These are phyloP conservation scores for Zalaria sp. DNA, from an alignment of 2,329 filamentous ascomycete species.

Conservation along the genomic window DNA sequence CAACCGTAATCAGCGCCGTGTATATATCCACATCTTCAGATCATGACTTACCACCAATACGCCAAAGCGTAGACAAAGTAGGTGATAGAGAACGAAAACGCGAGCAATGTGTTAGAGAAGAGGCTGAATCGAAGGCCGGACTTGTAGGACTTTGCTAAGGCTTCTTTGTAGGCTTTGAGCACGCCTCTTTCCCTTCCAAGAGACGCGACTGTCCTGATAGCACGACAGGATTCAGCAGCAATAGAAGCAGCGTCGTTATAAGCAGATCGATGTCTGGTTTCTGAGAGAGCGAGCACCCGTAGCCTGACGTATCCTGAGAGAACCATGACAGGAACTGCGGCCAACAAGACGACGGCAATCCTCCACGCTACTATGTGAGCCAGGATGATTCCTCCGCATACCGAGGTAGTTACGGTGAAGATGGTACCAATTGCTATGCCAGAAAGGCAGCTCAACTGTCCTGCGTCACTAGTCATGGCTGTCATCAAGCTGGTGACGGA, in stretches of 20 bases:
- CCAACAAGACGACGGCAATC: slow-evolving; percentile 35
- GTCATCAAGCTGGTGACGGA: slow-evolving; percentile 31
- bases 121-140: slow-evolving; percentile 25
- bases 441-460: slow-evolving; percentile 32
- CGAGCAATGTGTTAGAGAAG: slow-evolving; percentile 26
- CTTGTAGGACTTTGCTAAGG: slow-evolving; percentile 25
- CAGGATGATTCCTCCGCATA: slow-evolving; percentile 33
- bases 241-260: slow-evolving; percentile 50
- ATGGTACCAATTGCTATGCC: slow-evolving; percentile 36
- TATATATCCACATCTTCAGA: background rate
- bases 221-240: slow-evolving; percentile 52
- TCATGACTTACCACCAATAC: slow-evolving; percentile 28
- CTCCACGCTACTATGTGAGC: slow-evolving; percentile 36
- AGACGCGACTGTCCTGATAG: slow-evolving; percentile 45
- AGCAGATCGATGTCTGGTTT: slow-evolving; percentile 48
- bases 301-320: slow-evolving; percentile 31
- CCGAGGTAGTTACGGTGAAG: slow-evolving; percentile 32
- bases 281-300: slow-evolving; percentile 39
- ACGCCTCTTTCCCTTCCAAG: slow-evolving; percentile 27
- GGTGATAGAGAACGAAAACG: slow-evolving; percentile 29
- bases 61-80: slow-evolving; percentile 35
- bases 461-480: slow-evolving; percentile 33
- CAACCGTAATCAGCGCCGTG: background rate
- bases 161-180: slow-evolving; percentile 21
- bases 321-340: slow-evolving; percentile 33